phyloP scores from a whole-genome alignment of 257 asterid species.

The Salvia rosmarinus region DNA sequence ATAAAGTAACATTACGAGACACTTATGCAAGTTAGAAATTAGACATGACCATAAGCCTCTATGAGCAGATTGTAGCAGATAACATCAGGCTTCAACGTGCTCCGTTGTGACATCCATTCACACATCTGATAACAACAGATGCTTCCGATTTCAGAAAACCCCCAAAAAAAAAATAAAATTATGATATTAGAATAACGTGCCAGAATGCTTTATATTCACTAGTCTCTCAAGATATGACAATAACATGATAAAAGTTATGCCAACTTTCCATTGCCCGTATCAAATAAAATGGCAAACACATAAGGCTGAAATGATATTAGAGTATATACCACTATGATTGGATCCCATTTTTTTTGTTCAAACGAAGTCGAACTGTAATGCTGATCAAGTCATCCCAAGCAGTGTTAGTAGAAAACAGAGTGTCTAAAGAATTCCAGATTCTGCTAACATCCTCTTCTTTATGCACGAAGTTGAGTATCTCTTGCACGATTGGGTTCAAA shows the following conservation, averaged over 20 bases:
- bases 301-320: neutral
- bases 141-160: too few species aligned
- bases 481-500: constrained; percentile 73
- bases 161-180: too few species aligned
- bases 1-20: too few species aligned
- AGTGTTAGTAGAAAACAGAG: constrained; percentile 65
- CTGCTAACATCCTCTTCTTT: constrained; percentile 50
- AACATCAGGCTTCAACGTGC: constrained; percentile 74
- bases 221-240: neutral
- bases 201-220: too few species aligned
- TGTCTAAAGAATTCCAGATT: constrained; percentile 66
- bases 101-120: constrained; percentile 74
- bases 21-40: too few species aligned
- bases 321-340: constrained; percentile 59
- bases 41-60: constrained; percentile 90
- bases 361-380: constrained; percentile 79
- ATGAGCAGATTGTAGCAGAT: constrained; percentile 84
- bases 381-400: constrained; percentile 82
- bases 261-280: neutral
- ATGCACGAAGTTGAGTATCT: constrained; percentile 65
- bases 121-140: constrained; percentile 77
- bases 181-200: too few species aligned
- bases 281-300: neutral
- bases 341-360: constrained; percentile 73
- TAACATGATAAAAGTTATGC: neutral